Percentiles rank a stretch among this genome's conserved stretches.
Evolutionary conservation across 2,329 filamentous ascomycete species (phyloP).

Genomic region (Aquanectria penicillioides): DNA sequence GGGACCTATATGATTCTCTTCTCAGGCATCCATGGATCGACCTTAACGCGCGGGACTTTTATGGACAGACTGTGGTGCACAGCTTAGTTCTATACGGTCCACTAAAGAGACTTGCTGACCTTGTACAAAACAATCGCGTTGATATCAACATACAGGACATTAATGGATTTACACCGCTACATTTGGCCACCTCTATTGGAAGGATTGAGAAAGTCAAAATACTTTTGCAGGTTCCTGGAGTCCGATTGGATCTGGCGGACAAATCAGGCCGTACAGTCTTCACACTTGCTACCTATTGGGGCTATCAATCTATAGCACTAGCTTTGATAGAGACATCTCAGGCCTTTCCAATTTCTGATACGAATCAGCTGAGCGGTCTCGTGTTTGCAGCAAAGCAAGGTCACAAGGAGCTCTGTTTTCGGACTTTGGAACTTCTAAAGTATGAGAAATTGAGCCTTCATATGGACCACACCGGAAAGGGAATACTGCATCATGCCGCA

Average conservation of each 20-base stretch:
- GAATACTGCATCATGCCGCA: neutral
- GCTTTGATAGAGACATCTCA: neutral
- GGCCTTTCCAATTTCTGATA: constrained; percentile 3
- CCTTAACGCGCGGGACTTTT: neutral
- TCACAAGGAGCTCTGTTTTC: neutral
- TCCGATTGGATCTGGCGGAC: constrained; percentile 4
- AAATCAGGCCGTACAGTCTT: constrained; percentile 5
- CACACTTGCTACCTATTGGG: constrained; percentile 6
- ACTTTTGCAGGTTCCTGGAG: neutral
- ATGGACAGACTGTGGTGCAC: constrained; percentile 4
- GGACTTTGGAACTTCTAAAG: neutral
- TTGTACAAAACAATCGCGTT: neutral
- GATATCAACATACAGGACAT: constrained; percentile 5
- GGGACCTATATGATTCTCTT: constrained; percentile 5
- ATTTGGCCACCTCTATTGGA: neutral
- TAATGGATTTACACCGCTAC: neutral
- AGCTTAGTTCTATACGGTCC: neutral
- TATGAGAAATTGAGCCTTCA: constrained; percentile 1
- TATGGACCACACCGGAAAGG: neutral
- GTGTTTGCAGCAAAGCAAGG: constrained; percentile 6
- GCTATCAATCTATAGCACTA: neutral
- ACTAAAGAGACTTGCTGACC: neutral
- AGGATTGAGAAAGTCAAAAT: neutral
- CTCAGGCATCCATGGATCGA: neutral
- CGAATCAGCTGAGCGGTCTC: neutral